phyloP scores from a whole-genome alignment of 2,329 filamentous ascomycete species.

The Amauroascus niger region DNA sequence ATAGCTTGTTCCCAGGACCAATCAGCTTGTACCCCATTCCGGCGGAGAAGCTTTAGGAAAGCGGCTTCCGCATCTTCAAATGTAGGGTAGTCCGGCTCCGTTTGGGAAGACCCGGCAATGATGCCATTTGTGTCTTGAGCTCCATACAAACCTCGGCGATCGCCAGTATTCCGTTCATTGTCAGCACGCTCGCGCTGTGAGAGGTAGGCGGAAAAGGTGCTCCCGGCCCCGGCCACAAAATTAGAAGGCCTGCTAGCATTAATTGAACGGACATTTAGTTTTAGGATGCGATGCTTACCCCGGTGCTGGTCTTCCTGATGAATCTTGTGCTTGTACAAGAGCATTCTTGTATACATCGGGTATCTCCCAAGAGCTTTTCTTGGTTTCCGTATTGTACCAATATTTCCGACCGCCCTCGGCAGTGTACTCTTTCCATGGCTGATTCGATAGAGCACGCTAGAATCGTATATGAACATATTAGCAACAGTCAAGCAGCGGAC shows the following conservation, averaged over 20 bases:
- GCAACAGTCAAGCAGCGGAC: constrained; percentile 9
- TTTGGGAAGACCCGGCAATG: constrained; percentile 32
- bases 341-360: constrained; percentile 72
- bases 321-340: constrained; percentile 47
- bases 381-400: constrained; percentile 88
- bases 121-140: constrained; percentile 35
- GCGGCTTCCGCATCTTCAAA: constrained; percentile 85
- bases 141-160: constrained; percentile 41
- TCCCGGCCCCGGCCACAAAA: constrained; percentile 51
- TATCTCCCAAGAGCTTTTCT: constrained; percentile 91
- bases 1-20: constrained; percentile 91
- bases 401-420: constrained; percentile 81
- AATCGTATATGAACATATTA: constrained; percentile 3
- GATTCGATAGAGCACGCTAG: constrained; percentile 64
- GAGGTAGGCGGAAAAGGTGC: constrained; percentile 31
- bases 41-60: constrained; percentile 80
- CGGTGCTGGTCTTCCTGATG: constrained; percentile 34
- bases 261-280: constrained; percentile 33
- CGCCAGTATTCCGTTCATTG: constrained; percentile 37
- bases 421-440: constrained; percentile 89
- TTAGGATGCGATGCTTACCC: constrained; percentile 33
- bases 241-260: constrained; percentile 34
- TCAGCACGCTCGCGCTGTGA: constrained; percentile 41
- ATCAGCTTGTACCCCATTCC: constrained; percentile 75
- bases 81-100: constrained; percentile 68